These are phyloP conservation scores for Mycena belliarum DNA, from an alignment of 768 basidiomycete genomes.

Conservation along the genomic window DNA sequence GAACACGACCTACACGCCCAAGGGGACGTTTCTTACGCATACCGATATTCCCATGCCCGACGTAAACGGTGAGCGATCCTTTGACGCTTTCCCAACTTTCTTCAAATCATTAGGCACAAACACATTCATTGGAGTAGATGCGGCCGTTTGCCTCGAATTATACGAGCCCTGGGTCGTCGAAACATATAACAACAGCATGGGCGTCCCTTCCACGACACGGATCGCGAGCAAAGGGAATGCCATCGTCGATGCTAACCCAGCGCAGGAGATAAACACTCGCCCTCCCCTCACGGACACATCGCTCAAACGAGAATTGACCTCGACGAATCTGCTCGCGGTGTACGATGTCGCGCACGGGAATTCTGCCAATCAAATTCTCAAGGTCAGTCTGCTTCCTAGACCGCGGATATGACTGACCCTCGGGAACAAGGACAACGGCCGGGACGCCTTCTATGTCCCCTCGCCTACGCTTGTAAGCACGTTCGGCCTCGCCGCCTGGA, in stretches of 20 bases:
- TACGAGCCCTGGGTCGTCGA: constrained; percentile 46
- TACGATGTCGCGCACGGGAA: constrained; percentile 37
- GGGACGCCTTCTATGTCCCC: constrained; percentile 40
- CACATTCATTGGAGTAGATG: constrained; percentile 41
- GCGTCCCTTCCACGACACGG: constrained; percentile 30
- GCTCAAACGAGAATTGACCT: constrained; percentile 30
- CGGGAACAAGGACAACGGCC: constrained; percentile 41
- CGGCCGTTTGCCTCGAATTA: constrained; percentile 39
- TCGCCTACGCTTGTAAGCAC: constrained; percentile 36
- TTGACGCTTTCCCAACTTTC: background rate
- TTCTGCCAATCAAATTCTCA: constrained; percentile 38
- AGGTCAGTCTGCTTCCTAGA: constrained; percentile 22
- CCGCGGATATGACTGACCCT: background rate
- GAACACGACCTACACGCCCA: constrained; percentile 25
- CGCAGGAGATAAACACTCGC: constrained; percentile 26
- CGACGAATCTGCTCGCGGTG: constrained; percentile 23
- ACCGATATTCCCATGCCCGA: constrained; percentile 22
- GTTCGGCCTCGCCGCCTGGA: background rate
- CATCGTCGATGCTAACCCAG: constrained; percentile 25
- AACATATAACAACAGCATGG: constrained; percentile 35
- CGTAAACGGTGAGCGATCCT: constrained; percentile 13
- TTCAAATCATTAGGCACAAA: constrained; percentile 17
- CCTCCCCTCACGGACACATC: constrained; percentile 21
- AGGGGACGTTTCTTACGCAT: constrained; percentile 22
- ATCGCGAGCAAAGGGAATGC: constrained; percentile 34